phyloP scores from a whole-genome alignment of 345 rosid genomes.

The Arabis hirsuta region DNA sequence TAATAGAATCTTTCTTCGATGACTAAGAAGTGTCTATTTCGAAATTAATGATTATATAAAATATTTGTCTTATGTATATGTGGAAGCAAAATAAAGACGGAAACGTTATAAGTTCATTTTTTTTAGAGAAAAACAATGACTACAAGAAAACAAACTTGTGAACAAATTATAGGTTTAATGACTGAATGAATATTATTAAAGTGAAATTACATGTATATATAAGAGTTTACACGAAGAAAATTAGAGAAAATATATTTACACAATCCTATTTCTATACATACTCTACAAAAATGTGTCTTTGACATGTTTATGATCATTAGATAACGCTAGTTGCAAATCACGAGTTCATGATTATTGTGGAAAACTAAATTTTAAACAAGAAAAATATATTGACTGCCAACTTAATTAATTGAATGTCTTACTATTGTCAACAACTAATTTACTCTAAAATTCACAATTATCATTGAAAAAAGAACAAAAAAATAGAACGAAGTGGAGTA shows the following conservation, averaged over 20 bases:
- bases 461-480: too few species aligned
- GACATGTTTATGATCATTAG: slow-evolving; percentile 28
- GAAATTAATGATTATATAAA: slow-evolving; percentile 7
- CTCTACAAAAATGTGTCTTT: slow-evolving; percentile 3
- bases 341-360: slow-evolving; percentile 16
- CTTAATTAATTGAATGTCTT: too few species aligned
- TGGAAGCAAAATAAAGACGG: slow-evolving; percentile 1
- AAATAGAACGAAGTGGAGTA: neutral
- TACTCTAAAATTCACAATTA: neutral
- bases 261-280: too few species aligned
- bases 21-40: slow-evolving; percentile 2
- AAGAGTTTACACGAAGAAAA: too few species aligned
- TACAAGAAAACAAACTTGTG: slow-evolving; percentile 26
- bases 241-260: too few species aligned
- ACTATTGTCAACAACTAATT: neutral
- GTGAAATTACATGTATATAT: too few species aligned
- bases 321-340: slow-evolving; percentile 23
- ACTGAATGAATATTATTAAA: too few species aligned
- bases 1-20: slow-evolving; percentile 1
- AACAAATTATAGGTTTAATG: neutral
- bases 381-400: too few species aligned
- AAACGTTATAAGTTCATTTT: neutral
- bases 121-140: neutral
- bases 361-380: neutral
- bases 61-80: neutral